Conservation (phyloP, 345 rosid species). For the Melastoma malabathricum region DNA sequence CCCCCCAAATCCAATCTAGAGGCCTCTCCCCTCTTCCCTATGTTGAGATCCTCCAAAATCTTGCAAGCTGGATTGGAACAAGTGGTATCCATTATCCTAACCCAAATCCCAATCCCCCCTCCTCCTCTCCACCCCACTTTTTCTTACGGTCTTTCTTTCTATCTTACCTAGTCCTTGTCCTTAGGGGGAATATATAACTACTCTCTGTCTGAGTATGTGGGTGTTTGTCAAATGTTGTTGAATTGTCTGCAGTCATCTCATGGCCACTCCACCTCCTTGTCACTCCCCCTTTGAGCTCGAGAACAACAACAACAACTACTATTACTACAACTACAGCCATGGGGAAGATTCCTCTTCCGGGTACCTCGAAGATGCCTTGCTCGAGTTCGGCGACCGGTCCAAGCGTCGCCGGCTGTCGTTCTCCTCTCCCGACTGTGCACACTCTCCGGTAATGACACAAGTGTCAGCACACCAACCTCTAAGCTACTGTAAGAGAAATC, state of each 20-base stretch:
- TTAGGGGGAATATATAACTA: background rate
- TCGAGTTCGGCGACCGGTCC: conserved; percentile 47
- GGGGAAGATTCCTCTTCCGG: conserved; percentile 62
- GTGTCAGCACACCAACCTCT: background rate
- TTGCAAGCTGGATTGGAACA: conserved; percentile 15
- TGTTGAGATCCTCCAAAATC: conserved; percentile 74
- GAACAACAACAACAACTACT: conserved; percentile 9
- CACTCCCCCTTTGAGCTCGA: too few relatives aligned
- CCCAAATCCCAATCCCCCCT: conserved; percentile 27
- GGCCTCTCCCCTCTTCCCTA: conserved; percentile 20
- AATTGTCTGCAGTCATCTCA: conserved; percentile 28
- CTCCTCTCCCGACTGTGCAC: conserved; percentile 7
- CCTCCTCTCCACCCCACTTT: background rate
- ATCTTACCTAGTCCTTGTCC: background rate
- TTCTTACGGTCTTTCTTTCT: conserved; percentile 1
- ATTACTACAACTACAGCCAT: conserved; percentile 25
- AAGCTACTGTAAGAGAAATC: background rate
- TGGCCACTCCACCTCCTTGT: conserved; percentile 6
- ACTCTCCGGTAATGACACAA: background rate
- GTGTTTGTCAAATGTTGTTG: background rate
- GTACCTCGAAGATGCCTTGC: conserved; percentile 73
- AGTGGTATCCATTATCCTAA: too few relatives aligned
- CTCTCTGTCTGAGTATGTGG: background rate
- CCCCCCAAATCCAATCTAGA: too few relatives aligned
- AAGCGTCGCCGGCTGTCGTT: conserved; percentile 51